Base-by-base conservation (phyloP, 2,329 filamentous ascomycete species). In the Phyllosticta paracitricarpa region DNA sequence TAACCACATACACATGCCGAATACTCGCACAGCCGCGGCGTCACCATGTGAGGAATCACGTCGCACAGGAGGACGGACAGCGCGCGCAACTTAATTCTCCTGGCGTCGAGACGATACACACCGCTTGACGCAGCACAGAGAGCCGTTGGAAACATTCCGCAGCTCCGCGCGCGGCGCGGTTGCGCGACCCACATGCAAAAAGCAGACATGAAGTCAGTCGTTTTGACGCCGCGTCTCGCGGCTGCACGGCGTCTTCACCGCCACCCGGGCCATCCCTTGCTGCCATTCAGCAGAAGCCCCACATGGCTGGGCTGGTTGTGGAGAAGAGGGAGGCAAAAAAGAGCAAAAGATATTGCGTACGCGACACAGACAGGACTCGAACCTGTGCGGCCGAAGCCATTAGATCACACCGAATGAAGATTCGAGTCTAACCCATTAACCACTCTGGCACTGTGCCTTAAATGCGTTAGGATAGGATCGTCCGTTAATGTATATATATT, bases 341-440 rank as follows among this genome's bases (percentile, higher is more conserved):
- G 17, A 3, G 3, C 9, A 25, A 19, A 26, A 25, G 7, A 4
- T 1, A 4, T n/a, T 22, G 54, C 51, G 57, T 40, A 59, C 25
- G 51, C 62, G 62, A 62, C 62, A 53, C 35, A 59, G 61, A 64
- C 60, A 65, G 54, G 64, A 65, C 63, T 65, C 64, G 64, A 65
- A 65, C 62, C 48, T 64, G 60, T 61, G 64, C 59, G 62, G 55
- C 62, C 62, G 62, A 65, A 64, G 62, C 57, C 64, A 65, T 65
- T 51, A 59, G 64, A 65, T 65, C 40, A 48, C 40, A 48, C 14
- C 40, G 40, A 48, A 48, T 48, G 57, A 6, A 1, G 25, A 61
- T 64, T 63, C 63, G 59, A 64, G 63, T 64, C 63, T 54, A 51
- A 64, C 63, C 63, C 62, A 63, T 64, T 64, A 64, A 64, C 63